A percentile compares a stretch with the other conserved stretches of the same genome.
Evolutionary conservation across 2,329 filamentous ascomycete species (phyloP).

Genomic region (Rhexocercosporidium sp.): DNA sequence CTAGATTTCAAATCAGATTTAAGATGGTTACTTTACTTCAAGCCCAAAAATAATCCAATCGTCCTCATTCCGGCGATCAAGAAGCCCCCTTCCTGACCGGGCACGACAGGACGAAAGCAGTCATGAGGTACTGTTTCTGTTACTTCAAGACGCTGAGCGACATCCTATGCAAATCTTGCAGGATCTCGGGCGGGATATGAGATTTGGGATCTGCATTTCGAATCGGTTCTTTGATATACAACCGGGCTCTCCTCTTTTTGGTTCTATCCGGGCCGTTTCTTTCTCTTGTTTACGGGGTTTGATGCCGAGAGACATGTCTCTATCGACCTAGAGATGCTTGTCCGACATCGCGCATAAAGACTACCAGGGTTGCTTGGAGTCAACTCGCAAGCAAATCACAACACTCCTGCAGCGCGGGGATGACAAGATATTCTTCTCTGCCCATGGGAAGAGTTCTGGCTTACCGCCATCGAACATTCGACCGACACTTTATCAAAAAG

Average conservation of each 20-base stretch:
- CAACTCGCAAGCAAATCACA: not conserved
- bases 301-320: not conserved
- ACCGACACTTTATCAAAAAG: too few relatives aligned
- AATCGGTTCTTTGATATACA: not conserved
- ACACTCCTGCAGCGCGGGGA: not conserved
- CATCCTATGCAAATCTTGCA: not conserved
- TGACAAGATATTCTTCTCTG: not conserved
- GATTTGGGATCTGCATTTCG: not conserved
- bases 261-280: not conserved
- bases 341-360: not conserved
- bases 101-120: not conserved
- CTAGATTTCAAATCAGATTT: not conserved
- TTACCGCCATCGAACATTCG: too few relatives aligned
- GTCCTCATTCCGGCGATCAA: not conserved
- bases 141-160: not conserved
- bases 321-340: not conserved
- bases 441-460: not conserved
- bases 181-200: constrained; percentile 1
- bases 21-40: not conserved
- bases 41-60: not conserved
- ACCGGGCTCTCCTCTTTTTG: not conserved
- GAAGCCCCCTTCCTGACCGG: not conserved
- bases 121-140: constrained; percentile 5
- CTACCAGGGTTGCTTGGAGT: not conserved
- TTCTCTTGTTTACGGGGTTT: not conserved